phyloP scores from a whole-genome alignment of 345 rosid species.

The Eucalyptus regnans region DNA sequence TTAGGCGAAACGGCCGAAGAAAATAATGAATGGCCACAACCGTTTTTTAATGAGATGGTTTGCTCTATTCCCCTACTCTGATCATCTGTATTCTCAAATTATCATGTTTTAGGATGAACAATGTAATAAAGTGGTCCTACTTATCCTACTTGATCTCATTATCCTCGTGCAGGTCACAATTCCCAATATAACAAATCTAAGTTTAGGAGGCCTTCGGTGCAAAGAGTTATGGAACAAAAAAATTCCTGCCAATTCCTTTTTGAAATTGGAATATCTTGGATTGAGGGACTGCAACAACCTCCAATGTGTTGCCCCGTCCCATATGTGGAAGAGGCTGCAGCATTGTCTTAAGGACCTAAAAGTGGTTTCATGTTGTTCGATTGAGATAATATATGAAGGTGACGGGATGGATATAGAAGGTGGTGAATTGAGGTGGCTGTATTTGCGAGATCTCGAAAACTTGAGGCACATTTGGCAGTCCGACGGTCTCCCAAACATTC shows the following conservation, averaged over 20 bases:
- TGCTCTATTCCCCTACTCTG: fast-evolving
- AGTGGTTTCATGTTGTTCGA: too few relatives aligned
- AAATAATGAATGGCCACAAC: too few relatives aligned
- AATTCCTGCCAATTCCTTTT: too few relatives aligned
- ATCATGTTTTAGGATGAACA: background rate
- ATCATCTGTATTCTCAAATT: fast-evolving
- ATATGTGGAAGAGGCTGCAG: fast-evolving
- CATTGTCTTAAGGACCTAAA: fast-evolving
- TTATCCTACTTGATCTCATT: background rate
- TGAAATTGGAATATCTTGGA: fast-evolving
- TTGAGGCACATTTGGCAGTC: too few relatives aligned
- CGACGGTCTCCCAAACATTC: too few relatives aligned
- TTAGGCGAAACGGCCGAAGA: fast-evolving
- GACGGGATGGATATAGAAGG: fast-evolving
- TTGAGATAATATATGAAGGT: too few relatives aligned
- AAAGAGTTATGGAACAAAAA: too few relatives aligned
- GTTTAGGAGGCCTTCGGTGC: too few relatives aligned
- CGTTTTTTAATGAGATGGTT: too few relatives aligned
- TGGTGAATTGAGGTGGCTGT: fast-evolving
- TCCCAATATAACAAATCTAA: fast-evolving
- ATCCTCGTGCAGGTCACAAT: background rate
- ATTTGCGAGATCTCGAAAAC: too few relatives aligned
- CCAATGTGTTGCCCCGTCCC: fast-evolving
- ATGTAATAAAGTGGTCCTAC: background rate
- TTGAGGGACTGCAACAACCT: too few relatives aligned